Base-by-base conservation (phyloP, 331 rosid species). In the Stylosanthes scabra region DNA sequence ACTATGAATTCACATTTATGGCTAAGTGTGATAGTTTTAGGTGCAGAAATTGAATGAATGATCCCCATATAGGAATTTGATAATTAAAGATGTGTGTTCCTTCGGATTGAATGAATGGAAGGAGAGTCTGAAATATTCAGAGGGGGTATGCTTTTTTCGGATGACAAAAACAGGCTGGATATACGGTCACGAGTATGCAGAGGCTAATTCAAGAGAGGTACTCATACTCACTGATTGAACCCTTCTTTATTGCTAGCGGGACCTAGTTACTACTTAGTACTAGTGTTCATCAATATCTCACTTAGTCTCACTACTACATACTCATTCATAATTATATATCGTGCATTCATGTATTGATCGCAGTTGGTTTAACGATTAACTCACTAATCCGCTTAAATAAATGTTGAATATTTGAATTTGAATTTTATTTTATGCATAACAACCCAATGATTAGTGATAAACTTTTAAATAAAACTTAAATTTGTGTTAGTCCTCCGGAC, bases 321-420 rank as follows among this genome's bases (percentile, higher is more conserved):
- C 25, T 20, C 25, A 20, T 20, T 20, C 25, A 20, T 34, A 34
- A 34, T 34, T 34, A 50, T n/a, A n/a, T n/a, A n/a, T 80, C 68
- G 74, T 52, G 85, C 82, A 77, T 78, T 78, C 86, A 82, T 83
- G 82, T n/a, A n/a, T n/a, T n/a, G n/a, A n/a, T n/a, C n/a, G n/a
- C n/a, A n/a, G n/a, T n/a, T n/a, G n/a, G n/a, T n/a, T n/a, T n/a
- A n/a, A n/a, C n/a, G n/a, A n/a, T n/a, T 20, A 60, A 52, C 13
- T 74, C 37, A 51, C 37, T 8, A 45, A 37, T 74, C 51, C 60
- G 25, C 45, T 7, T 11, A 51, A 67, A 27, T 40, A 46, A 60
- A 58, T 40, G 4, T 70, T 15, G 45, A n/a, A n/a, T n/a, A n/a
- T n/a, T n/a, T 34, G 60, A 55, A 54, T 29, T 67, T 49, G 9